Evolutionary conservation across 352 stramenopile genomes (phyloP).

Genomic region (Thalassiosira exigua): DNA sequence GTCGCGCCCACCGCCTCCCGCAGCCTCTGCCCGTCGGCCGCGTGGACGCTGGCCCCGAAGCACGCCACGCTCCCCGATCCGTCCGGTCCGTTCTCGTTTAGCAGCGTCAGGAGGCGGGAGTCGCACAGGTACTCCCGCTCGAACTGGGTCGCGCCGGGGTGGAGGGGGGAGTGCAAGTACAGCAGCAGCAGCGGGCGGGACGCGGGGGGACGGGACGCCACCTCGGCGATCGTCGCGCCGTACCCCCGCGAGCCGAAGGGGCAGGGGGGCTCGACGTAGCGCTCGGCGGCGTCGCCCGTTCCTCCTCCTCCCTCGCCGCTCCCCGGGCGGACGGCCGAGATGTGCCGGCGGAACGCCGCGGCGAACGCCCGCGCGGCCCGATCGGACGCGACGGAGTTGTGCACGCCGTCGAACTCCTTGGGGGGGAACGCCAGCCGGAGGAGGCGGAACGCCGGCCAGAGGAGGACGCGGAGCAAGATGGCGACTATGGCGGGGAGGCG

Average conservation of each 20-base stretch:
- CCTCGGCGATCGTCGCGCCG: constrained; percentile 17
- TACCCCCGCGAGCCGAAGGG: constrained; percentile 55
- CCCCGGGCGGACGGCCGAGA: constrained; percentile 30
- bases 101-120: constrained; percentile 55
- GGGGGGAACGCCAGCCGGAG: constrained; percentile 55
- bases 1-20: constrained; percentile 65
- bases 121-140: constrained; percentile 64
- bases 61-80: constrained; percentile 42
- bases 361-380: constrained; percentile 70
- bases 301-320: neutral
- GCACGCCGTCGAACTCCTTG: constrained; percentile 69
- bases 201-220: constrained; percentile 10
- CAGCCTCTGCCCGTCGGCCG: constrained; percentile 73
- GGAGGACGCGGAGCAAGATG: constrained; percentile 45
- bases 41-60: constrained; percentile 77
- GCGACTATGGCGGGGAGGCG: constrained; percentile 20
- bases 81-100: constrained; percentile 50
- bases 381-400: constrained; percentile 53
- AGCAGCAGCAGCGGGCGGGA: constrained; percentile 68
- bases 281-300: constrained; percentile 13
- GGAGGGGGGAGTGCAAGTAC: constrained; percentile 79
- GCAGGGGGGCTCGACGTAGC: constrained; percentile 55
- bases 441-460: constrained; percentile 57
- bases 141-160: constrained; percentile 60
- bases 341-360: constrained; percentile 43